phyloP scores from a whole-genome alignment of 225 moss, liverwort and hornwort genomes.

The Anthoceros angustus region DNA sequence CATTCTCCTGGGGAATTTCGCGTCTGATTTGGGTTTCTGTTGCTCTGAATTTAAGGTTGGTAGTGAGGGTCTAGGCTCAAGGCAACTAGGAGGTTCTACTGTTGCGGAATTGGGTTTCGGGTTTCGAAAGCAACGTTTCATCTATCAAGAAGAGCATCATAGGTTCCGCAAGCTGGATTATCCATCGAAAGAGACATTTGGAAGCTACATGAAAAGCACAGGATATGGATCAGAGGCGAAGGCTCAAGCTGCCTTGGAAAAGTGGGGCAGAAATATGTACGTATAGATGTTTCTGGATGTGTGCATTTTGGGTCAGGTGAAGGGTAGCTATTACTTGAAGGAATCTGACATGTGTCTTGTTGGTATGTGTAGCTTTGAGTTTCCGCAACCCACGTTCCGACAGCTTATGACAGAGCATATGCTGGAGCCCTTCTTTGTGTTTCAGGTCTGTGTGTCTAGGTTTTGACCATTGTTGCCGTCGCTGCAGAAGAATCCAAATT shows the following conservation, averaged over 20 bases:
- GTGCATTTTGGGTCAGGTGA: constrained; percentile 17
- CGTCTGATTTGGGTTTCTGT: neutral
- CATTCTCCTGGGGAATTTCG: neutral
- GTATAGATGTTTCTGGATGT: constrained; percentile 4
- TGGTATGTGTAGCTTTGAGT: constrained; percentile 43
- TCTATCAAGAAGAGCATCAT: constrained; percentile 50
- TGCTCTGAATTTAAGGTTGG: constrained; percentile 7
- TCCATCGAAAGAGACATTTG: constrained; percentile 76
- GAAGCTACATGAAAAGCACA: constrained; percentile 47
- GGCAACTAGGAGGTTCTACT: constrained; percentile 18
- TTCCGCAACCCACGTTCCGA: constrained; percentile 82
- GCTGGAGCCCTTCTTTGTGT: constrained; percentile 99
- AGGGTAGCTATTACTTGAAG: neutral
- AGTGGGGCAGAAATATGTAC: constrained; percentile 89
- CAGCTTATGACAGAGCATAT: constrained; percentile 92
- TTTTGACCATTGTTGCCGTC: neutral
- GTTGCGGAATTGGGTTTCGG: constrained; percentile 80
- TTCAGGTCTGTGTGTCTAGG: constrained; percentile 46
- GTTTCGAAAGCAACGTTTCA: constrained; percentile 82
- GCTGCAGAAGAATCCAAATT: neutral
- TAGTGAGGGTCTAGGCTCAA: constrained; percentile 22
- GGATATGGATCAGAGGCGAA: constrained; percentile 92
- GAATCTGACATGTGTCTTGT: neutral
- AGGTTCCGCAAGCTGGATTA: constrained; percentile 78
- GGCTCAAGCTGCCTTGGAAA: constrained; percentile 57